These are phyloP conservation scores for Gynochthodes officinalis DNA, from an alignment of 257 asterid genomes.

Conservation along the genomic window DNA sequence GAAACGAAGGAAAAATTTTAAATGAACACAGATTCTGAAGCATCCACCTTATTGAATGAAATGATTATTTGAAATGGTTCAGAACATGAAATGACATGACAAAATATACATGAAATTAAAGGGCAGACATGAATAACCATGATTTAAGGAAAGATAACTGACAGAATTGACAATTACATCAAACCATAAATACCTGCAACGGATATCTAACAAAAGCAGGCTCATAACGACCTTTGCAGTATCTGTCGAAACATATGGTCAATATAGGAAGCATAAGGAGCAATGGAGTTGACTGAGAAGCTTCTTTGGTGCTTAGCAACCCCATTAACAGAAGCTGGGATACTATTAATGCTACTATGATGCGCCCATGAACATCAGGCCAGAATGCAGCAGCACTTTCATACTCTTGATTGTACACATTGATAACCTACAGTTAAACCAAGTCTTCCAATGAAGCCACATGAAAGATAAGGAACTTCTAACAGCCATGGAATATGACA, in stretches of 20 bases:
- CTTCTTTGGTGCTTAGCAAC: constrained; percentile 66
- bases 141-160: not conserved
- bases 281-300: constrained; percentile 59
- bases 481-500: not conserved
- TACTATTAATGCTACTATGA: constrained; percentile 62
- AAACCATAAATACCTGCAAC: constrained; percentile 45
- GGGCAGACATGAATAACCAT: not conserved
- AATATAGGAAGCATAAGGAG: constrained; percentile 64
- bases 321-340: constrained; percentile 82
- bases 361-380: constrained; percentile 95
- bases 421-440: constrained; percentile 60
- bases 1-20: not conserved
- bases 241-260: constrained; percentile 59
- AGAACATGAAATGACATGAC: too few species aligned
- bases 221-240: constrained; percentile 83
- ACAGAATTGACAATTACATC: not conserved
- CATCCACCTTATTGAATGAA: not conserved
- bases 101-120: too few species aligned
- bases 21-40: not conserved
- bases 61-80: too few species aligned
- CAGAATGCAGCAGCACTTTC: constrained; percentile 94
- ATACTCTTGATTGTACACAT: constrained; percentile 90
- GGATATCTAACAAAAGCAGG: constrained; percentile 80
- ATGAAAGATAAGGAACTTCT: not conserved
- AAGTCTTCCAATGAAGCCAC: constrained; percentile 1